Evolutionary conservation across 345 rosid species (phyloP).

Genomic region (Eutrema yunnanense): DNA sequence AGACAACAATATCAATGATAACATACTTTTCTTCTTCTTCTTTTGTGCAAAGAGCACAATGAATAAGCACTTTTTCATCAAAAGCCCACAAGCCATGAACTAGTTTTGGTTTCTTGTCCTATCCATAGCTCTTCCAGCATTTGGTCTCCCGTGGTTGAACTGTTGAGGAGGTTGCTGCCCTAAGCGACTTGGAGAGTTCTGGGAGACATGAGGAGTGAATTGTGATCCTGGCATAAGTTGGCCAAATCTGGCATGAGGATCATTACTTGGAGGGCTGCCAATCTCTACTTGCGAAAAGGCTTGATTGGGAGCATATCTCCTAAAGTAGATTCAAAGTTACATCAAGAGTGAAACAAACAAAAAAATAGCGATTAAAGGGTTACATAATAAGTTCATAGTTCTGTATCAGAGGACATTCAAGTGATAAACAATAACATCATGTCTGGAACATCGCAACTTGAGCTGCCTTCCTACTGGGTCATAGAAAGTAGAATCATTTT

Average conservation of each 20-base stretch:
- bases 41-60: slow-evolving; percentile 31
- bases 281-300: slow-evolving; percentile 51
- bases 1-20: background rate
- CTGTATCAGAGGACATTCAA: too few relatives aligned
- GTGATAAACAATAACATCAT: background rate
- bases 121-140: slow-evolving; percentile 47
- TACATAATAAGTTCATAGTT: background rate
- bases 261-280: slow-evolving; percentile 70
- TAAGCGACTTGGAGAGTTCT: slow-evolving; percentile 87
- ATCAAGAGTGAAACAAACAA: background rate
- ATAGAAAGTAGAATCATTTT: background rate
- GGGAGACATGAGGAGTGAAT: slow-evolving; percentile 46
- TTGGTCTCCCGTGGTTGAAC: slow-evolving; percentile 50
- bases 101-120: slow-evolving; percentile 33
- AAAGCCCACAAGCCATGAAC: slow-evolving; percentile 70
- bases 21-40: background rate
- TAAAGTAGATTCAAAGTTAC: slow-evolving; percentile 29
- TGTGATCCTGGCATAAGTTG: slow-evolving; percentile 37
- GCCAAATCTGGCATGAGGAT: slow-evolving; percentile 51
- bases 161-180: slow-evolving; percentile 72
- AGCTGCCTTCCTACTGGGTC: background rate
- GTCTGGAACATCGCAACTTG: background rate
- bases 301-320: slow-evolving; percentile 63
- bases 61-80: slow-evolving; percentile 30
- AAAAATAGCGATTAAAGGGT: background rate